phyloP scores from a whole-genome alignment of 108 stramenopile species.

The Skeletonema tropicum region DNA sequence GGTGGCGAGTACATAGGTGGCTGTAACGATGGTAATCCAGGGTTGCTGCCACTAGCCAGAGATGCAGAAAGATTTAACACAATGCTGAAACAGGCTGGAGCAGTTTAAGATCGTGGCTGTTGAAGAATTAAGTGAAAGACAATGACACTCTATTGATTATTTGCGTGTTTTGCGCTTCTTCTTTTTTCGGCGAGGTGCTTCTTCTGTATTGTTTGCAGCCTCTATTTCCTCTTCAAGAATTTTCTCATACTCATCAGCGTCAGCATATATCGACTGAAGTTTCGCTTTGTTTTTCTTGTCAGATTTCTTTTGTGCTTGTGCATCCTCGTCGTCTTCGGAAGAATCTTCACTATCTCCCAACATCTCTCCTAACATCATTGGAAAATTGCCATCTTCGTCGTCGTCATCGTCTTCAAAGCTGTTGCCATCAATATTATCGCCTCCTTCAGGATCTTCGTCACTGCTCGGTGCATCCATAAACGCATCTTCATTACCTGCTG shows the following conservation, averaged over 20 bases:
- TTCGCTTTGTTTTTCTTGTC: constrained; percentile 25
- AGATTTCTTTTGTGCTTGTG: constrained; percentile 11
- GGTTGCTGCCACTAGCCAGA: constrained; percentile 57
- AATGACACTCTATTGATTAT: neutral
- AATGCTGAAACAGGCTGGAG: constrained; percentile 22
- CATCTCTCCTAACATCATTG: constrained; percentile 28
- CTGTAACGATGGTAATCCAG: constrained; percentile 66
- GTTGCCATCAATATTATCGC: constrained; percentile 18
- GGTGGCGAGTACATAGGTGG: constrained; percentile 64
- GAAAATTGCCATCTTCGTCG: constrained; percentile 39
- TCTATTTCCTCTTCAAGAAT: constrained; percentile 4
- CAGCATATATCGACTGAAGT: constrained; percentile 42
- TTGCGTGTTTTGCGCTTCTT: constrained; percentile 17
- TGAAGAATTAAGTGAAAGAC: neutral
- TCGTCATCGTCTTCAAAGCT: constrained; percentile 47
- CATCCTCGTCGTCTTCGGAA: constrained; percentile 32
- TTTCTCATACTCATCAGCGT: constrained; percentile 66
- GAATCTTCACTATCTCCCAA: constrained; percentile 22
- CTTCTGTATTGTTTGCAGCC: neutral
- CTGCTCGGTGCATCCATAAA: constrained; percentile 64
- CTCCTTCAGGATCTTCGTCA: constrained; percentile 52
- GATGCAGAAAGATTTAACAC: constrained; percentile 13
- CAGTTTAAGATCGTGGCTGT: neutral
- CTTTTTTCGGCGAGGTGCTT: neutral
- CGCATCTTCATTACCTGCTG: constrained; percentile 51